Percentiles rank a stretch among this genome's conserved stretches.
These are phyloP conservation scores for Sporothrix phasma DNA, from an alignment of 2,329 filamentous ascomycete species.

Conservation along the genomic window DNA sequence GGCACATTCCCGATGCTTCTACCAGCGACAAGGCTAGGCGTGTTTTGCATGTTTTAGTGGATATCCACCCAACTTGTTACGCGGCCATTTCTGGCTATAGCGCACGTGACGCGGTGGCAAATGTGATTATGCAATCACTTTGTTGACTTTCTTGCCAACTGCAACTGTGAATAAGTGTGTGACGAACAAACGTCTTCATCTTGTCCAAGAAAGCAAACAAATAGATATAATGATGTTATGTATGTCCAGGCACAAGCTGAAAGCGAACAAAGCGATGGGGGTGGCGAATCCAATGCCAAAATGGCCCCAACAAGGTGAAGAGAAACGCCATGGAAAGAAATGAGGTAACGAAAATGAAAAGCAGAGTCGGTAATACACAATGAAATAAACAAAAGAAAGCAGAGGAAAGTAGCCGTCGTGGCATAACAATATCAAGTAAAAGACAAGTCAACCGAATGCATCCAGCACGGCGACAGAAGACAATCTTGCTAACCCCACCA, in stretches of 20 bases:
- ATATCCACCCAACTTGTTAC: neutral
- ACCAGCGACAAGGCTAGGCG: neutral
- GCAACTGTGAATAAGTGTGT: neutral
- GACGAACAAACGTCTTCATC: no score
- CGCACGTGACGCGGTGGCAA: constrained; percentile 3
- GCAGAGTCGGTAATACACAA: neutral
- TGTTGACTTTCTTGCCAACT: neutral
- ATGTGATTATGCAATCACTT: neutral
- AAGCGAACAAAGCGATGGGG: neutral
- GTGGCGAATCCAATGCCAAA: neutral
- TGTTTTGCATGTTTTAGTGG: neutral
- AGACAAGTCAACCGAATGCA: neutral
- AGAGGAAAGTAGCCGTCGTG: no score
- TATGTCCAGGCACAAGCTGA: neutral
- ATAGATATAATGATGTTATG: neutral
- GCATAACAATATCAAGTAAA: neutral
- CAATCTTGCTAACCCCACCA: neutral
- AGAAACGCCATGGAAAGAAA: constrained; percentile 1
- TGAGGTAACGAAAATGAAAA: neutral
- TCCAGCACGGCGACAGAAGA: neutral
- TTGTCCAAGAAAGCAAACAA: neutral
- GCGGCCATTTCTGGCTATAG: neutral
- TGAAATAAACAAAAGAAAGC: neutral
- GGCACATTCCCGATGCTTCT: constrained; percentile 9
- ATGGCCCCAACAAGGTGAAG: neutral